These are phyloP conservation scores for Jaapia argillacea DNA, from an alignment of 768 basidiomycete species.

Conservation along the genomic window DNA sequence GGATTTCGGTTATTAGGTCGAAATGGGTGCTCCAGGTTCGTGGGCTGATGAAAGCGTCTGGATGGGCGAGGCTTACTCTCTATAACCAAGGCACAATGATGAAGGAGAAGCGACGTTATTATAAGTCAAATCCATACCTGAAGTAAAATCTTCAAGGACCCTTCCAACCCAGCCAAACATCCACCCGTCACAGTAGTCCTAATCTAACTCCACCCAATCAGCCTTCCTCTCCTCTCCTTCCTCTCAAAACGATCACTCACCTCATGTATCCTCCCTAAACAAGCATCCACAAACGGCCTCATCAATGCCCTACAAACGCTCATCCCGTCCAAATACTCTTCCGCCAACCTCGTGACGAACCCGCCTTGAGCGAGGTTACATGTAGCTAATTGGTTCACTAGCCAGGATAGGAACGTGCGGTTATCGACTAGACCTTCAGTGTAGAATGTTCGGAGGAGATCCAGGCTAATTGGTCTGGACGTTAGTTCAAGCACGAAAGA, in stretches of 20 bases:
- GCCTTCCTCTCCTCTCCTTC: too few relatives aligned
- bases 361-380: conserved; percentile 79
- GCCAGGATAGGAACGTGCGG: conserved; percentile 66
- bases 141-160: conserved; percentile 43
- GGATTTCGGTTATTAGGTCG: conserved; percentile 30
- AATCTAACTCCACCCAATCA: too few relatives aligned
- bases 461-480: conserved; percentile 34
- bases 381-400: conserved; percentile 64
- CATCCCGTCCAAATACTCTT: conserved; percentile 73
- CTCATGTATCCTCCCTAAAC: conserved; percentile 56
- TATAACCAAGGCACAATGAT: conserved; percentile 24
- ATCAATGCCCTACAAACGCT: conserved; percentile 55
- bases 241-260: too few relatives aligned
- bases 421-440: conserved; percentile 75
- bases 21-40: conserved; percentile 53
- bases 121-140: conserved; percentile 35
- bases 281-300: conserved; percentile 64
- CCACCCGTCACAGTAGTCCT: conserved; percentile 18
- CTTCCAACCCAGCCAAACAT: conserved; percentile 43
- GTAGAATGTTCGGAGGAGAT: conserved; percentile 67
- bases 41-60: conserved; percentile 70
- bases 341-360: conserved; percentile 64
- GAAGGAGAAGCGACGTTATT: neutral
- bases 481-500: neutral
- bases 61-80: conserved; percentile 60